Evolutionary conservation across 768 basidiomycete genomes (phyloP).

Genomic region (Psilocybe sp.): DNA sequence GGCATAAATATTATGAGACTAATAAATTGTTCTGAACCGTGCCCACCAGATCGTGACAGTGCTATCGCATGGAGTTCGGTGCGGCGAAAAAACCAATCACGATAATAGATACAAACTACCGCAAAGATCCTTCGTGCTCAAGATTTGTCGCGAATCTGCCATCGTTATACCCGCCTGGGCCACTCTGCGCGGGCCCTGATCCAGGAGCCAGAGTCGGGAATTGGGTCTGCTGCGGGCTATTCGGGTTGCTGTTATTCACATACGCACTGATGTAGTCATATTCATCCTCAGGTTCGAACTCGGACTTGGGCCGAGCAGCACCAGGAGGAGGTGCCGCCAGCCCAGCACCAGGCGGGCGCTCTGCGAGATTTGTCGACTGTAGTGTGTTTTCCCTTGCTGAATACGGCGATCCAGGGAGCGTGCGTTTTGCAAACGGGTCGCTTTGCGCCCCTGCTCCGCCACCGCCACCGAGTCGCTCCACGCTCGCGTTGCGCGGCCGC

Average conservation of each 20-base stretch:
- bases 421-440: slow-evolving; percentile 40
- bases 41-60: too few relatives aligned
- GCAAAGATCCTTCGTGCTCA: slow-evolving; percentile 7
- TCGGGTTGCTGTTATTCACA: slow-evolving; percentile 24
- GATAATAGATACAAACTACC: background rate
- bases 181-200: slow-evolving; percentile 4
- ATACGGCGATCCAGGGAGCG: slow-evolving; percentile 45
- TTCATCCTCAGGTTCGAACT: slow-evolving; percentile 36
- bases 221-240: slow-evolving; percentile 14
- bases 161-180: slow-evolving; percentile 18
- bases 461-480: slow-evolving; percentile 9
- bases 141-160: slow-evolving; percentile 18
- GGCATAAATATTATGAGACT: background rate
- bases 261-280: slow-evolving; percentile 65
- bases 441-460: background rate
- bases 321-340: slow-evolving; percentile 6
- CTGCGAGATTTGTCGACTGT: background rate
- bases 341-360: slow-evolving; percentile 5
- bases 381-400: slow-evolving; percentile 5
- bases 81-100: background rate
- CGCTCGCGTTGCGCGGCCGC: slow-evolving; percentile 36
- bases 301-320: slow-evolving; percentile 9
- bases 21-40: too few relatives aligned
- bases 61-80: background rate
- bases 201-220: slow-evolving; percentile 8